Evolutionary conservation across 805 yeast genomes (phyloP).

Genomic region (Starmerella davenportii): DNA sequence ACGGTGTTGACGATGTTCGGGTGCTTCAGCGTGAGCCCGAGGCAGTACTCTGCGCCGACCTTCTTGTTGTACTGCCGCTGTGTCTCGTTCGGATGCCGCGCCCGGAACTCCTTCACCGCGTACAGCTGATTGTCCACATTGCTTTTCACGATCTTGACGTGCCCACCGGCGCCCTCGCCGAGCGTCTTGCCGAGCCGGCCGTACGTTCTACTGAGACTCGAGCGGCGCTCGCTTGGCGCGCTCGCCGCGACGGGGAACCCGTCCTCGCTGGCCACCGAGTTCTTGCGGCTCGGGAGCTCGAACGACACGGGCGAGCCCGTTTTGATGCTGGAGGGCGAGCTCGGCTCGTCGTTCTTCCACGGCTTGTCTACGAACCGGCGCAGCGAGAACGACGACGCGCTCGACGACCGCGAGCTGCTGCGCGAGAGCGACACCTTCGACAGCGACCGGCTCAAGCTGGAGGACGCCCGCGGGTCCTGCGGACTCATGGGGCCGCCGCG

Average conservation of each 20-base stretch:
- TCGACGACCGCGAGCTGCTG: constrained; percentile 23
- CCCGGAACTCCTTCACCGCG: constrained; percentile 85
- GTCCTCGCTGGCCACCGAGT: constrained; percentile 13
- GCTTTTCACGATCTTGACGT: constrained; percentile 58
- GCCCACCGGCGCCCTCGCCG: constrained; percentile 94
- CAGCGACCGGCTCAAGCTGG: constrained; percentile 15
- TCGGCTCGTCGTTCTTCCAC: constrained; percentile 18
- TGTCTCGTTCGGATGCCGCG: constrained; percentile 53
- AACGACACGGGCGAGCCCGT: constrained; percentile 15
- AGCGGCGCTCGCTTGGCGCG: neutral
- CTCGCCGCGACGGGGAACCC: neutral
- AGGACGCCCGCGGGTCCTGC: constrained; percentile 23
- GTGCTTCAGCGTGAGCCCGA: constrained; percentile 77
- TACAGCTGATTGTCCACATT: constrained; percentile 50
- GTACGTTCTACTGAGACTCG: constrained; percentile 40
- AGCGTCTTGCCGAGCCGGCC: constrained; percentile 67
- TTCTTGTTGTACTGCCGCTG: constrained; percentile 78
- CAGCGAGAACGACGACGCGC: constrained; percentile 26
- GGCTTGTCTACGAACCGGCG: constrained; percentile 32
- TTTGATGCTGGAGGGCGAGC: constrained; percentile 1
- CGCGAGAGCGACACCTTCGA: constrained; percentile 12
- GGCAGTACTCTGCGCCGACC: constrained; percentile 85
- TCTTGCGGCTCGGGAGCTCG: constrained; percentile 15
- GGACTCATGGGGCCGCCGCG: constrained; percentile 28
- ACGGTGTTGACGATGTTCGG: constrained; percentile 81